These are phyloP conservation scores for Penicillium concentricum DNA, from an alignment of 2,329 filamentous ascomycete genomes.

Conservation along the genomic window DNA sequence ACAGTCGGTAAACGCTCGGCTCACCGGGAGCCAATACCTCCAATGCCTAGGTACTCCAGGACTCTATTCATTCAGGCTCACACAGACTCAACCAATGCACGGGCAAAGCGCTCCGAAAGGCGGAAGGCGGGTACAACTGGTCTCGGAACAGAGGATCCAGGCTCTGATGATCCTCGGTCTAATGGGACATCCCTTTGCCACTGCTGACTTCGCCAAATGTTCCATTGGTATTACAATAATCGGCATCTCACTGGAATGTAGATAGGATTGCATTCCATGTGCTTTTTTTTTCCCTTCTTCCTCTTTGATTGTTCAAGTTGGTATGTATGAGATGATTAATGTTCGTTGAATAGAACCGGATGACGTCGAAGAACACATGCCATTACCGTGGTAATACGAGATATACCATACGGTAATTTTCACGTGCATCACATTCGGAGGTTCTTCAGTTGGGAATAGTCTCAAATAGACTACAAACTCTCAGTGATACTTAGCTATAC, in stretches of 20 bases:
- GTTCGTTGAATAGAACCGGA: slow-evolving; percentile 6
- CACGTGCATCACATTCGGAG: slow-evolving; percentile 16
- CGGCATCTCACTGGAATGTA: slow-evolving; percentile 9
- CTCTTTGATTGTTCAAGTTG: neutral
- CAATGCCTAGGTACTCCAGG: slow-evolving; percentile 20
- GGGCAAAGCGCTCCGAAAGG: slow-evolving; percentile 28
- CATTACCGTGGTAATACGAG: slow-evolving; percentile 17
- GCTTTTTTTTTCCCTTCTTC: neutral
- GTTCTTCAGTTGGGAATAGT: neutral
- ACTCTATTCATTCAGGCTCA: neutral
- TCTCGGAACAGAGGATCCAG: slow-evolving; percentile 41
- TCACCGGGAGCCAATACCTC: slow-evolving; percentile 32
- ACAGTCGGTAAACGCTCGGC: slow-evolving; percentile 43
- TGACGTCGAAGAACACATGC: slow-evolving; percentile 25
- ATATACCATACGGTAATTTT: slow-evolving; percentile 15
- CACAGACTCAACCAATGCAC: slow-evolving; percentile 19
- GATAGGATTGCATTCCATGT: neutral
- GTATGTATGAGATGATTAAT: neutral
- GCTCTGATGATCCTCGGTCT: slow-evolving; percentile 39
- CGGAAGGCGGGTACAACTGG: slow-evolving; percentile 27
- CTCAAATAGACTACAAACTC: neutral
- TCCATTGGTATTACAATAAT: slow-evolving; percentile 2
- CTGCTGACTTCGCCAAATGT: slow-evolving; percentile 1
- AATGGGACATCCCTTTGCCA: slow-evolving; percentile 28
- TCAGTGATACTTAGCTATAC: neutral